phyloP scores from a whole-genome alignment of 116 monocot genomes.

The Trichopus zeylanicus region DNA sequence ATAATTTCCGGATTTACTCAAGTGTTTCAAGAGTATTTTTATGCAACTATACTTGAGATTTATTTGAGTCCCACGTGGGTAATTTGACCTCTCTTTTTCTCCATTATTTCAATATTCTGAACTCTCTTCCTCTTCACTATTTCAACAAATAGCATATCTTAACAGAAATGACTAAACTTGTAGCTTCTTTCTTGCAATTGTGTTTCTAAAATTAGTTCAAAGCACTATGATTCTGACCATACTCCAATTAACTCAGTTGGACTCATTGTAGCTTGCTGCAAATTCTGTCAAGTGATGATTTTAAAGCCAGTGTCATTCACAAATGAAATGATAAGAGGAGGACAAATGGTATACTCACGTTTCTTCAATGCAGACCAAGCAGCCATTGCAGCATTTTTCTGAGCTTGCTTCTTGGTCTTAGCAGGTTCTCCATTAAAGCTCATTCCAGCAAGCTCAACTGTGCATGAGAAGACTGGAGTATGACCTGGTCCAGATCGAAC shows the following conservation, averaged over 20 bases:
- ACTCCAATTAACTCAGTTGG: neutral
- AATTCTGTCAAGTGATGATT: neutral
- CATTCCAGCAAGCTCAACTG: constrained; percentile 10
- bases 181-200: neutral
- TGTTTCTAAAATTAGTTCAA: neutral
- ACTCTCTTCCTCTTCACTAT: no score
- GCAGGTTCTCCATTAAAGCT: constrained; percentile 12
- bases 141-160: neutral
- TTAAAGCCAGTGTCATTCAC: neutral
- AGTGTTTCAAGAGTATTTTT: no score
- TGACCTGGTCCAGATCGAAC: constrained; percentile 9
- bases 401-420: constrained; percentile 13
- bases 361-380: constrained; percentile 15
- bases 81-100: no score
- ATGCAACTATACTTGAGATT: no score
- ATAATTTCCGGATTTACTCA: no score
- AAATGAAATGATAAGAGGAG: neutral
- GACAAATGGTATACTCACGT: neutral
- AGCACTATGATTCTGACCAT: neutral
- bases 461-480: constrained; percentile 12
- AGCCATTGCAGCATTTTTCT: constrained; percentile 14
- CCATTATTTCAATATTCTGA: no score
- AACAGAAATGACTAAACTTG: neutral
- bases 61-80: no score
- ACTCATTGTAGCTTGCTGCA: neutral